phyloP scores from a whole-genome alignment of 148 eudicot genomes.

The Rhododendron griersonianum region DNA sequence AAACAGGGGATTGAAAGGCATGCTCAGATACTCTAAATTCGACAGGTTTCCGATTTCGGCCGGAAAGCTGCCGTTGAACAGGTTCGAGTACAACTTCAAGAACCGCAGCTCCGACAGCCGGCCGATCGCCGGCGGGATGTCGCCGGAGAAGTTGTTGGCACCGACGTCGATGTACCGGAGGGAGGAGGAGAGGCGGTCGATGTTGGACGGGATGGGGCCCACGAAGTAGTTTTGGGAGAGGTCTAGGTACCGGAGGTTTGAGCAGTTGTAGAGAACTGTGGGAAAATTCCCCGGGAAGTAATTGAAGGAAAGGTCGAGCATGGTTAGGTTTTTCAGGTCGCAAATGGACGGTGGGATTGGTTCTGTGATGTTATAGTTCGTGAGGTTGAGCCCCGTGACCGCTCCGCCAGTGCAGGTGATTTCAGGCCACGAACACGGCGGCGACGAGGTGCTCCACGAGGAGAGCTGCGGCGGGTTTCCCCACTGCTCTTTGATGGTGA shows the following conservation, averaged over 20 bases:
- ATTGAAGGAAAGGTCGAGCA: slow-evolving; percentile 42
- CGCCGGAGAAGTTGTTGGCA: slow-evolving; percentile 58
- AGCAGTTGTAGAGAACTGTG: slow-evolving; percentile 38
- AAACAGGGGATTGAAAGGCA: slow-evolving; percentile 30
- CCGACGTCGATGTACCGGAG: slow-evolving; percentile 44
- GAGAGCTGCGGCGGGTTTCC: slow-evolving; percentile 30
- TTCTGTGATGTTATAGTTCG: slow-evolving; percentile 2
- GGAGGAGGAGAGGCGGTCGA: slow-evolving; percentile 39
- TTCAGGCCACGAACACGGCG: slow-evolving; percentile 63
- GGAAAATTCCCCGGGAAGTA: slow-evolving; percentile 48
- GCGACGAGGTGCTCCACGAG: slow-evolving; percentile 48
- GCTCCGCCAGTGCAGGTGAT: slow-evolving; percentile 36
- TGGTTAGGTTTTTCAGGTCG: slow-evolving; percentile 38
- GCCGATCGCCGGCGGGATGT: slow-evolving; percentile 38
- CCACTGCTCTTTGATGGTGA: slow-evolving; percentile 51
- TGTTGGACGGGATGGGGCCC: slow-evolving; percentile 56
- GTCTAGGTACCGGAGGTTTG: slow-evolving; percentile 38
- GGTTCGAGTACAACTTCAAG: not conserved
- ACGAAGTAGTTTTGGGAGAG: slow-evolving; percentile 51
- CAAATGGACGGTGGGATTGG: slow-evolving; percentile 53
- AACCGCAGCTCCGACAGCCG: slow-evolving; percentile 7
- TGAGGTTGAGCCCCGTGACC: slow-evolving; percentile 41
- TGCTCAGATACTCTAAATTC: slow-evolving; percentile 30
- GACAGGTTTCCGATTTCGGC: slow-evolving; percentile 44
- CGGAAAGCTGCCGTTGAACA: slow-evolving; percentile 39